phyloP scores from a whole-genome alignment of 2,329 filamentous ascomycete genomes.

The Mycosphaerella arachidis region DNA sequence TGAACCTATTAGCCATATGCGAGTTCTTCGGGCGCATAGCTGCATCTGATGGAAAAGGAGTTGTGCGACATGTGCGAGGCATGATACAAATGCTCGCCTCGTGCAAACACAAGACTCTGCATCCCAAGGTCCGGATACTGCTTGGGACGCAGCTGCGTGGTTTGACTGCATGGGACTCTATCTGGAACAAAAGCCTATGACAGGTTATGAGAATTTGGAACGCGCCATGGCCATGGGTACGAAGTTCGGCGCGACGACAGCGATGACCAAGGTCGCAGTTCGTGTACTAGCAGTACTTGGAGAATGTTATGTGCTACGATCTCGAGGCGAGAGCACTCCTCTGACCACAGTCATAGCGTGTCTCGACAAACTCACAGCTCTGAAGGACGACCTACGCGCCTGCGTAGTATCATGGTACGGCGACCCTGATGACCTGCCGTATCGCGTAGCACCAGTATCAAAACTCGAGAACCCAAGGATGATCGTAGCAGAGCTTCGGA shows the following conservation, averaged over 20 bases:
- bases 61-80: not conserved
- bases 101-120: not conserved
- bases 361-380: not conserved
- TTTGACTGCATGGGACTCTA: not conserved
- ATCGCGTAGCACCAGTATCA: not conserved
- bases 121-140: not conserved
- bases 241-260: not conserved
- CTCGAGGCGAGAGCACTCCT: not conserved
- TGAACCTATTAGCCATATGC: not conserved
- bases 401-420: not conserved
- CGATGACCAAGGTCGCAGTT: not conserved
- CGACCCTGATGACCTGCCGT: not conserved
- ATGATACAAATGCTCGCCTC: conserved; percentile 1
- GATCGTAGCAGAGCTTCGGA: not conserved
- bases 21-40: not conserved
- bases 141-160: not conserved
- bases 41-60: not conserved
- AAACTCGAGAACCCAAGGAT: not conserved
- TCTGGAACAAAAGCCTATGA: not conserved
- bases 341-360: not conserved
- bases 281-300: not conserved
- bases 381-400: not conserved
- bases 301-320: not conserved
- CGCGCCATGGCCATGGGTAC: not conserved
- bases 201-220: not conserved